phyloP scores from a whole-genome alignment of 306 rosid species.

The Dicorynia guianensis region DNA sequence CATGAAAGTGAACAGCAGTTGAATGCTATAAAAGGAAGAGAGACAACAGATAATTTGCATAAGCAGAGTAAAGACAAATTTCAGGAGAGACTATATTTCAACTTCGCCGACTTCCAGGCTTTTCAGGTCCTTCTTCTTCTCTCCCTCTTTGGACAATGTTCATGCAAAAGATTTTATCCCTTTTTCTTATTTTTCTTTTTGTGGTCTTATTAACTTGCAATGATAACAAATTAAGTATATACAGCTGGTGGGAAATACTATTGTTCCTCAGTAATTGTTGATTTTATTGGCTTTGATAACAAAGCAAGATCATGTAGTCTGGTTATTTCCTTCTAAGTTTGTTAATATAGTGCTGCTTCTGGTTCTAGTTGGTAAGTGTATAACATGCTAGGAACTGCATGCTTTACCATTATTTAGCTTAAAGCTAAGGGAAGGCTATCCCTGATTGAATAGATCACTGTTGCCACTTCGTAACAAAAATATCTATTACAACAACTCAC shows the following conservation, averaged over 20 bases:
- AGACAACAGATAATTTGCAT: constrained; percentile 30
- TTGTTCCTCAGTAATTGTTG: background rate
- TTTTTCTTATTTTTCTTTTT: no score
- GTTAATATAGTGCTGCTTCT: background rate
- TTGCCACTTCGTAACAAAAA: background rate
- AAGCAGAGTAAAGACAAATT: constrained; percentile 37
- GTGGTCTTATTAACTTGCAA: no score
- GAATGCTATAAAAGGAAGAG: constrained; percentile 44
- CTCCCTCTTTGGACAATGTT: background rate
- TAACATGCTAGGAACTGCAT: background rate
- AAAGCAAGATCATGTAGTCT: background rate
- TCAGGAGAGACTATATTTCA: constrained; percentile 48
- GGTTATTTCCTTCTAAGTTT: background rate
- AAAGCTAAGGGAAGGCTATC: background rate
- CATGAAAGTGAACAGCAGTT: constrained; percentile 41
- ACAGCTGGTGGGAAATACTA: no score
- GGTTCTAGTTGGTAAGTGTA: background rate
- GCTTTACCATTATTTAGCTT: background rate
- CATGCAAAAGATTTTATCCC: background rate
- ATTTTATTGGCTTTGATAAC: background rate
- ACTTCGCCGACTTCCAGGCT: constrained; percentile 47
- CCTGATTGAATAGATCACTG: no score
- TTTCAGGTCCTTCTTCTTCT: constrained; percentile 39
- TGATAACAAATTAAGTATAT: no score
- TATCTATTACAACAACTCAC: no score